Evolutionary conservation across 352 stramenopile species (phyloP), one percentile per base, ranked within the genome.

Genomic region (Phytophthora ohioensis): DNA sequence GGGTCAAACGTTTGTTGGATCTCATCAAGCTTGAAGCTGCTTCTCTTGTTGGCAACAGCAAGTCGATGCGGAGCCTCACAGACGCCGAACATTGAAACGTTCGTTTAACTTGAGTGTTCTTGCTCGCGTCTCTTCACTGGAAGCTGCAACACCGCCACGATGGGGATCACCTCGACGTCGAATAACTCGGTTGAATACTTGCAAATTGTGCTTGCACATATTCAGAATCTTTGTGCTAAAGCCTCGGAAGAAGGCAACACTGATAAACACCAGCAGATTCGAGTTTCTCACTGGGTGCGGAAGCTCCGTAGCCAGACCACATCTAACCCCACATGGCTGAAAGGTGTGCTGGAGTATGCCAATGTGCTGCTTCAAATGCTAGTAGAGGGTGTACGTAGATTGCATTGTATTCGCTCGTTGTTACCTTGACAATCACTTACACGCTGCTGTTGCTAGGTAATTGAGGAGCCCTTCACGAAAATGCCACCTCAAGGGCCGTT

Each of bases 401-500:
- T 27, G 11, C n/a, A 6, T n/a, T 58, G 45, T 63, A 4, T 15
- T 45, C 7, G 27, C 31, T 45, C 5, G 21, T 27, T 47, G 27
- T 17, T 27, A 41, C 7, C 30, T n/a, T n/a, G 27, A 31, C 9
- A 41, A 27, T 15, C 27, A 30, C 27, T 62, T 36, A 54, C 4
- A 60, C 17, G 6, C 34, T 48, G 13, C 15, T 3, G 8, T 35
- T 42, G 30, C n/a, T 27, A 92, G 80, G 55, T 66, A 8, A 27
- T 91, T n/a, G 70, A 79, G 5, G 80, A 88, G 39, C 82, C 80
- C 1, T 91, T 92, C 65, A 76, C 75, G 12, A 89, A 80, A 70
- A 87, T 92, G 74, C 81, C 85, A 12, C 80, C 85, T 11, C 78
- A 90, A 64, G 85, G 83, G 5, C 81, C 80, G 17, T 65, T 92